Evolutionary conservation across 805 yeast genomes (phyloP).

Genomic region (Ogataea nakhonphanomensis): DNA sequence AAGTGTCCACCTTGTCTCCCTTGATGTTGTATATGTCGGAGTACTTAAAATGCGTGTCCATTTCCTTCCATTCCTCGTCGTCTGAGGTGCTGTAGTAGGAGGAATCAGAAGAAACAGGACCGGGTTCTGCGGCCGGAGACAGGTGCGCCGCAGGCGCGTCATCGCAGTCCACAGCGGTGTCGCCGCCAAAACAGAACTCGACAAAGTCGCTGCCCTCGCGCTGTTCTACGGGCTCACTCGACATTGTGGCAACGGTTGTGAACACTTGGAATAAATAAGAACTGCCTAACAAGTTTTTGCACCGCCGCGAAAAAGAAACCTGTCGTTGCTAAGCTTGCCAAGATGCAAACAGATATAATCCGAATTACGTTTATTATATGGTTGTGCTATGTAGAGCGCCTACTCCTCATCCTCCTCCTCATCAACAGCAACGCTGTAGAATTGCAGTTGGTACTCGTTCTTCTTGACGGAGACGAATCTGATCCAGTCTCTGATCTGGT

Average conservation of each 20-base stretch:
- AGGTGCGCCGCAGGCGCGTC: neutral
- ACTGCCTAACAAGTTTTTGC: neutral
- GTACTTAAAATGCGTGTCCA: constrained; percentile 75
- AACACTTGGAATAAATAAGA: neutral
- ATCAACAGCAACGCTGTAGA: constrained; percentile 95
- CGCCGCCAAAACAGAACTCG: constrained; percentile 26
- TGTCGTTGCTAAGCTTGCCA: too few relatives aligned
- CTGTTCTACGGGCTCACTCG: neutral
- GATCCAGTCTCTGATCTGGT: constrained; percentile 99
- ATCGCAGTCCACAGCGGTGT: constrained; percentile 13
- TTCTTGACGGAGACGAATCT: constrained; percentile 95
- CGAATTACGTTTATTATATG: neutral
- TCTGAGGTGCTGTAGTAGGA: constrained; percentile 20
- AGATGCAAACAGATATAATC: too few relatives aligned
- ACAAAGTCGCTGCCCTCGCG: constrained; percentile 19
- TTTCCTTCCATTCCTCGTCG: constrained; percentile 75
- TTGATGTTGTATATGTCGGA: constrained; percentile 72
- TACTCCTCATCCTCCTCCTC: constrained; percentile 93
- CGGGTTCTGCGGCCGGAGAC: too few relatives aligned
- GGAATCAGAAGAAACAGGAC: neutral
- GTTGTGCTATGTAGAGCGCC: constrained; percentile 23
- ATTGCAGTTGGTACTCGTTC: constrained; percentile 94
- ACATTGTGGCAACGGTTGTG: neutral
- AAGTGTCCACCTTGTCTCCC: constrained; percentile 57
- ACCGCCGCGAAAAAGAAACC: constrained; percentile 2